These are phyloP conservation scores for Monotropa hypopitys DNA, from an alignment of 179 eudicot genomes.

Conservation along the genomic window DNA sequence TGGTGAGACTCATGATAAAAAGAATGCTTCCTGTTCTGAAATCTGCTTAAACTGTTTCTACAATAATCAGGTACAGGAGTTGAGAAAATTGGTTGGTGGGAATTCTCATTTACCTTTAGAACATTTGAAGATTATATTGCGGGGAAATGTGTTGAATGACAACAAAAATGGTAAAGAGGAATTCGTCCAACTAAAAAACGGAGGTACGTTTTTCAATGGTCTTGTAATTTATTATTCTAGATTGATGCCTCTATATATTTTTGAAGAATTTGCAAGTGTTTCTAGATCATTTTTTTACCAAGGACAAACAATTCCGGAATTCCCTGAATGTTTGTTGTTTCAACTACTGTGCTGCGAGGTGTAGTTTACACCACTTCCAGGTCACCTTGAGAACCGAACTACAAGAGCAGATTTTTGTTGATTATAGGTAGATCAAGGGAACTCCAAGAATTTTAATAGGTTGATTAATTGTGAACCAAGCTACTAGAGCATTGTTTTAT, in stretches of 20 bases:
- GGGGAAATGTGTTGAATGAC: conserved; percentile 66
- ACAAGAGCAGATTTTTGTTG: not conserved
- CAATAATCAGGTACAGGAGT: conserved; percentile 46
- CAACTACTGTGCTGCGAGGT: not conserved
- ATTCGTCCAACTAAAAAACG: conserved; percentile 41
- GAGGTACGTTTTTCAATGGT: conserved; percentile 38
- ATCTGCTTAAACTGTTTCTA: conserved; percentile 2
- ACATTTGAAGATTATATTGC: conserved; percentile 55
- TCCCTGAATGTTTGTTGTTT: not conserved
- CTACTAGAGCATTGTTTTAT: not conserved
- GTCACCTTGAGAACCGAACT: not conserved
- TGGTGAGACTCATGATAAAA: not conserved
- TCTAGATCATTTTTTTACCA: not conserved
- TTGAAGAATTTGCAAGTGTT: not conserved
- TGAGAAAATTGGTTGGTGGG: conserved; percentile 66
- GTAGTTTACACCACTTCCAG: not conserved
- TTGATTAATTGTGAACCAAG: not conserved
- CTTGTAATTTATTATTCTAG: not conserved
- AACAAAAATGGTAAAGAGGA: conserved; percentile 41
- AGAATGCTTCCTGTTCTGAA: not conserved
- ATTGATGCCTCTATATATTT: not conserved
- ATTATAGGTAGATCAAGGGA: not conserved
- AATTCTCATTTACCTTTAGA: conserved; percentile 40
- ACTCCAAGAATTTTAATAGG: not conserved
- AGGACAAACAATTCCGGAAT: not conserved